Conservation (phyloP, 495 filamentous ascomycete genomes). For the Hyaloscypha variabilis region DNA sequence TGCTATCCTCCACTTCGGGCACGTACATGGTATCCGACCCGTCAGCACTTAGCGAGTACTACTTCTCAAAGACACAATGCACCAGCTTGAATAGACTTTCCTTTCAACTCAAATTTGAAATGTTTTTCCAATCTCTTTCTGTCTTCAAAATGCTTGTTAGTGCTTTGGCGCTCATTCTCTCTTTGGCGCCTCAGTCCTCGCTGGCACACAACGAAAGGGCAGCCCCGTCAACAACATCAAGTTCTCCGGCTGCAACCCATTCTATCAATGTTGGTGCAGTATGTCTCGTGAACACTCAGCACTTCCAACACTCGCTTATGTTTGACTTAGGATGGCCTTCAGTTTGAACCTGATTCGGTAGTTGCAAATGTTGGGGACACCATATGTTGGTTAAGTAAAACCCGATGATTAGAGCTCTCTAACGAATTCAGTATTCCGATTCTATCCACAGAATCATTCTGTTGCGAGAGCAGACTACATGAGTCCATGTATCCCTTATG, state of each 20-base stretch:
- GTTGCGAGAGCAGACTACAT: constrained; percentile 58
- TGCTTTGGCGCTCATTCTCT: background rate
- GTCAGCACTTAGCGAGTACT: background rate
- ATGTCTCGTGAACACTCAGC: background rate
- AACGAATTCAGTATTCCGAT: constrained; percentile 47
- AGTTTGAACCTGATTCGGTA: constrained; percentile 17
- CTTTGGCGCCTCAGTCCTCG: background rate
- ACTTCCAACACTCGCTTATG: background rate
- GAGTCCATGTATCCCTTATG: constrained; percentile 61
- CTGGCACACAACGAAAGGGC: background rate
- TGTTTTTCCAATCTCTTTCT: background rate
- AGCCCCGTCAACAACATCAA: background rate
- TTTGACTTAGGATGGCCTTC: constrained; percentile 18
- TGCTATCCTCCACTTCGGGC: background rate
- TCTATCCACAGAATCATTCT: constrained; percentile 62
- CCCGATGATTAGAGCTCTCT: background rate
- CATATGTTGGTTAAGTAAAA: constrained; percentile 12
- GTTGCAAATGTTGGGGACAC: constrained; percentile 26
- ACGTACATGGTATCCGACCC: background rate
- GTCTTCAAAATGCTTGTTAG: background rate
- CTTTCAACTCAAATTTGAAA: background rate
- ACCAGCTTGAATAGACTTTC: background rate
- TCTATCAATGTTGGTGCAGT: constrained; percentile 11
- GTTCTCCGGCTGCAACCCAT: background rate
- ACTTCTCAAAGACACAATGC: background rate